Conservation (phyloP, 2,329 filamentous ascomycete genomes). For the Trichoderma atrobrunneum region DNA sequence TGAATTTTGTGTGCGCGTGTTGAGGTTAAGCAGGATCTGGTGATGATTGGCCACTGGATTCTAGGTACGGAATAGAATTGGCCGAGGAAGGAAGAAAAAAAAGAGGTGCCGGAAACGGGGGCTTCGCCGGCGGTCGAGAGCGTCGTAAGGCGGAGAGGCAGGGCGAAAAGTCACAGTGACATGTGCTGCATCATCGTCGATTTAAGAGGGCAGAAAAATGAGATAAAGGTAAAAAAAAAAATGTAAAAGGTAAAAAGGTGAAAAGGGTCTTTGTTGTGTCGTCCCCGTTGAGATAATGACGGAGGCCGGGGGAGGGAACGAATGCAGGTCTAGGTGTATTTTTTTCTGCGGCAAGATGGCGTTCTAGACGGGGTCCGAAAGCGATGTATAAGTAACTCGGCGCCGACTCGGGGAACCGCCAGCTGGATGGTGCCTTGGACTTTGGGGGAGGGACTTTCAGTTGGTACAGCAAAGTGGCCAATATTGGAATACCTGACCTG, state of each 20-base stretch:
- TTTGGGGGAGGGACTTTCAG: background rate
- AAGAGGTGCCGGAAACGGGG: slow-evolving; percentile 10
- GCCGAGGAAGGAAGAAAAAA: background rate
- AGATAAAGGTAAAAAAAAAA: background rate
- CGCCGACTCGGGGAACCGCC: slow-evolving; percentile 11
- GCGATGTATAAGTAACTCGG: slow-evolving; percentile 12
- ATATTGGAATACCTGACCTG: background rate
- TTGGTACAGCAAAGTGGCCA: background rate
- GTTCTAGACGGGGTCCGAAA: slow-evolving; percentile 15
- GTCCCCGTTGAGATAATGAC: background rate
- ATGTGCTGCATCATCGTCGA: slow-evolving; percentile 12
- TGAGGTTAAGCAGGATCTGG: background rate
- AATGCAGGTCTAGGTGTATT: slow-evolving; percentile 11
- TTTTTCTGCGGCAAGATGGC: slow-evolving; percentile 14
- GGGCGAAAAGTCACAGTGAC: slow-evolving; percentile 12
- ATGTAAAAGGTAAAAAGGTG: background rate
- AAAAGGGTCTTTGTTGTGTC: background rate
- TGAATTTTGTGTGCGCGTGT: background rate
- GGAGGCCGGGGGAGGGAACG: background rate
- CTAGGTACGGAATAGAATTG: slow-evolving; percentile 4
- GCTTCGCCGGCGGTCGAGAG: slow-evolving; percentile 13
- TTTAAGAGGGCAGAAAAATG: background rate
- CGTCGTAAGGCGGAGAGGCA: slow-evolving; percentile 12
- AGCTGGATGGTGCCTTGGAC: background rate
- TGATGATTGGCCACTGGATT: slow-evolving; percentile 6